phyloP scores from a whole-genome alignment of 1,284 basidiomycete genomes.

The Irpex sp. region DNA sequence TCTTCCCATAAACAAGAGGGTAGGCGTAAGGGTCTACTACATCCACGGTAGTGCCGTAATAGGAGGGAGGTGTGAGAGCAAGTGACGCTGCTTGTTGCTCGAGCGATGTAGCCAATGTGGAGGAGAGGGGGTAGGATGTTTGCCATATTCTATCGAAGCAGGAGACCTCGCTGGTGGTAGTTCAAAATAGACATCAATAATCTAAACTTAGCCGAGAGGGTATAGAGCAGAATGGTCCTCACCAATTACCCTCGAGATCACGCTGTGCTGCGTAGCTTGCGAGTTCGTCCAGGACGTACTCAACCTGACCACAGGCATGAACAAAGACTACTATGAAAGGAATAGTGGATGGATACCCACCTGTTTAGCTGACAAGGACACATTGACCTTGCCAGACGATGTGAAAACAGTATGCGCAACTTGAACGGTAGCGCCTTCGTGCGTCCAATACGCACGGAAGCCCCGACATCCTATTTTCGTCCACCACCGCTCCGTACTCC shows the following conservation, averaged over 20 bases:
- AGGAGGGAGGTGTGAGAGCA: neutral
- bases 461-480: conserved; percentile 25
- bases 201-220: neutral
- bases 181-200: conserved; percentile 1
- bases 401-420: conserved; percentile 34
- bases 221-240: conserved; percentile 12
- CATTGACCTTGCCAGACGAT: conserved; percentile 28
- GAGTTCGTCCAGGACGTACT: conserved; percentile 50
- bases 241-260: conserved; percentile 37
- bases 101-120: neutral
- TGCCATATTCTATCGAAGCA: conserved; percentile 57
- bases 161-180: conserved; percentile 41
- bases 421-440: conserved; percentile 25
- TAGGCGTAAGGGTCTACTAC: conserved; percentile 45
- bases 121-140: conserved; percentile 28
- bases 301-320: conserved; percentile 27
- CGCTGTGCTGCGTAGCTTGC: conserved; percentile 41
- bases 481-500: conserved; percentile 42
- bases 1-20: conserved; percentile 40
- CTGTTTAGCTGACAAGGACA: conserved; percentile 39
- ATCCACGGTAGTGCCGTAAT: neutral
- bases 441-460: conserved; percentile 31
- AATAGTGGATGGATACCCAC: conserved; percentile 21
- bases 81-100: conserved; percentile 4
- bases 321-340: no score